A percentile compares a stretch with the other conserved stretches of the same genome.
Evolutionary conservation across 2,329 filamentous ascomycete genomes (phyloP).

Genomic region (Cladophialophora yegresii): DNA sequence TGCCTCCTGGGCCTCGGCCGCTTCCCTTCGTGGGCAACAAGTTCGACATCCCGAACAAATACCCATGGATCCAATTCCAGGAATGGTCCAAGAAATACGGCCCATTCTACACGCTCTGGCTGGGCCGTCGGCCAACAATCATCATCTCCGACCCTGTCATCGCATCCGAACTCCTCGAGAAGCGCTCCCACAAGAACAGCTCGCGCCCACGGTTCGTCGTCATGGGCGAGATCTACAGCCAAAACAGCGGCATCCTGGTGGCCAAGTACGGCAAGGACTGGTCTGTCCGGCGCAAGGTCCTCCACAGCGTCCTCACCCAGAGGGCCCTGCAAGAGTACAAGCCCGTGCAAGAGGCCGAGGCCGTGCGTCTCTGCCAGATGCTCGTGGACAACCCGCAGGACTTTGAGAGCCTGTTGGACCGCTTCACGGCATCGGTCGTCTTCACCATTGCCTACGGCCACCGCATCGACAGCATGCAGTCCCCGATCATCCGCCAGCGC

Average conservation of each 20-base stretch:
- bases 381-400: constrained; percentile 39
- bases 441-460: constrained; percentile 46
- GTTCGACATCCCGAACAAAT: constrained; percentile 39
- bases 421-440: constrained; percentile 45
- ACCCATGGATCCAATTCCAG: constrained; percentile 40
- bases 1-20: constrained; percentile 39
- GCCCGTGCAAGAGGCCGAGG: constrained; percentile 40
- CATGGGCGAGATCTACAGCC: constrained; percentile 36
- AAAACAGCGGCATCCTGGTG: constrained; percentile 43
- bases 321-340: constrained; percentile 43
- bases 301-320: constrained; percentile 50
- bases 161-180: constrained; percentile 45
- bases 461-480: constrained; percentile 41
- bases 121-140: constrained; percentile 37
- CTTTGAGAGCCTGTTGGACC: constrained; percentile 44
- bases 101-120: constrained; percentile 38
- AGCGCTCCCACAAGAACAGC: constrained; percentile 45
- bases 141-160: constrained; percentile 43
- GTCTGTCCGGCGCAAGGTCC: constrained; percentile 41
- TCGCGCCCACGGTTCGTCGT: constrained; percentile 41
- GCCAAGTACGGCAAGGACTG: constrained; percentile 51
- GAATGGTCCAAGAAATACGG: constrained; percentile 44
- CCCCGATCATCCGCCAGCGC: constrained; percentile 40
- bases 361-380: constrained; percentile 38
- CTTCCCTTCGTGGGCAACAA: constrained; percentile 41